These are phyloP conservation scores for Dryas drummondii DNA, from an alignment of 306 rosid genomes.

Conservation along the genomic window DNA sequence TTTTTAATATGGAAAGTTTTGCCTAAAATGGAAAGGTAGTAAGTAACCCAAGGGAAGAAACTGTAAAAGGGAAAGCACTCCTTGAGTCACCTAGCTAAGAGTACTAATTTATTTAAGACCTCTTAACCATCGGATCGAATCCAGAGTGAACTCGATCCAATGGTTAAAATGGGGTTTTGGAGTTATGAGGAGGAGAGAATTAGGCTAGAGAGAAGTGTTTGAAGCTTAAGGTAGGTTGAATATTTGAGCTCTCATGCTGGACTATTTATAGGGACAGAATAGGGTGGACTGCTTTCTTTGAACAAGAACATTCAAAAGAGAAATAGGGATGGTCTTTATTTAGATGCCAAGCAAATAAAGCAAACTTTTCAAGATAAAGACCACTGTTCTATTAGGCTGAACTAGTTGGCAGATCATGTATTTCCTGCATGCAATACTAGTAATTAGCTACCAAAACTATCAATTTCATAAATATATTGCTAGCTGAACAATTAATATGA, in stretches of 20 bases:
- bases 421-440: slow-evolving; percentile 27
- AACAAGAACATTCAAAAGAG: slow-evolving; percentile 51
- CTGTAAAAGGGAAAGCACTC: background rate
- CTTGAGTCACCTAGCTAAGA: slow-evolving; percentile 27
- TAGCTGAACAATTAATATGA: background rate
- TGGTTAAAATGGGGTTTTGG: slow-evolving; percentile 40
- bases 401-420: slow-evolving; percentile 54
- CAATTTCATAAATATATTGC: too few relatives aligned
- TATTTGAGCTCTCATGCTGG: slow-evolving; percentile 45
- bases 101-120: slow-evolving; percentile 20
- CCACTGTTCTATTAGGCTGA: slow-evolving; percentile 35
- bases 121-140: slow-evolving; percentile 55
- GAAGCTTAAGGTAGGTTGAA: slow-evolving; percentile 50
- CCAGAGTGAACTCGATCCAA: slow-evolving; percentile 51
- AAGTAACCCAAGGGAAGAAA: slow-evolving; percentile 4
- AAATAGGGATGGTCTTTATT: slow-evolving; percentile 37
- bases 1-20: background rate
- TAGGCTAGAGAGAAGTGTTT: slow-evolving; percentile 31
- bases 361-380: slow-evolving; percentile 43
- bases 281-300: slow-evolving; percentile 34
- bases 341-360: slow-evolving; percentile 51
- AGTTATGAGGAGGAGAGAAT: slow-evolving; percentile 36
- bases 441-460: background rate
- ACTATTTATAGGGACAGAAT: slow-evolving; percentile 77
- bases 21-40: background rate